Base-by-base conservation (phyloP, 73 alveolate genomes). In the Durusdinium trenchii region DNA sequence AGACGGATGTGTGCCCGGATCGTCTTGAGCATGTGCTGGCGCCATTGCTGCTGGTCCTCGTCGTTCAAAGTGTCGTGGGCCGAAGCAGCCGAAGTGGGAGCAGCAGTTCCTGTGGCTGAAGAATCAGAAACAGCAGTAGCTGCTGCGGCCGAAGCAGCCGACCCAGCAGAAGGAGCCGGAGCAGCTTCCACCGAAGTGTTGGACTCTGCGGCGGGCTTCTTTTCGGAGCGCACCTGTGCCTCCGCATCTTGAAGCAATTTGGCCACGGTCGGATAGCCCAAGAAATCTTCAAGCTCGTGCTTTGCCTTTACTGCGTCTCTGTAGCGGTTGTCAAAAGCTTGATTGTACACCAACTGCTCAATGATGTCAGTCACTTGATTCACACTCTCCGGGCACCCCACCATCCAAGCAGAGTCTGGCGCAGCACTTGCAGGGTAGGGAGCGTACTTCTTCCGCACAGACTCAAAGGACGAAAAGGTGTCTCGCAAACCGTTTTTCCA, bases 351-450 rank as follows among this genome's bases (percentile, higher is more conserved):
- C 3, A 81, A 46, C 69, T 81, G 45, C 9, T 81, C 91, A 26
- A 81, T 23, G n/a, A 46, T 20, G n/a, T 81, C 71, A 9, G 62
- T 32, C 32, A 48, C 45, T 14, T 28, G 62, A 28, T 20, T 32
- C 40, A 47, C 69, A 18, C 69, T 20, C 1, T 46, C 91, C 32
- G 61, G 61, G 43, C 69, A 26, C 32, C 91, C 91, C 43, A 81
- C 20, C 69, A 81, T 0, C 91, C 91, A 81, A 46, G 91, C 91
- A 62, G 91, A 47, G 47, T 81, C 91, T 23, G 73, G n/a, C 45
- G 61, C 69, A 6, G 7, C 38, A 28, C 26, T 12, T 26, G 20
- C 52, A 10, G 52, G 47, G 85, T 75, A 75, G 23, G 85, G 32
- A 30, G 0, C 30, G 52, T 28, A 30, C 48, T 75, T 75, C 38